phyloP scores from a whole-genome alignment of 371 early-diverging fungal species.

The Rhizomucor miehei region DNA sequence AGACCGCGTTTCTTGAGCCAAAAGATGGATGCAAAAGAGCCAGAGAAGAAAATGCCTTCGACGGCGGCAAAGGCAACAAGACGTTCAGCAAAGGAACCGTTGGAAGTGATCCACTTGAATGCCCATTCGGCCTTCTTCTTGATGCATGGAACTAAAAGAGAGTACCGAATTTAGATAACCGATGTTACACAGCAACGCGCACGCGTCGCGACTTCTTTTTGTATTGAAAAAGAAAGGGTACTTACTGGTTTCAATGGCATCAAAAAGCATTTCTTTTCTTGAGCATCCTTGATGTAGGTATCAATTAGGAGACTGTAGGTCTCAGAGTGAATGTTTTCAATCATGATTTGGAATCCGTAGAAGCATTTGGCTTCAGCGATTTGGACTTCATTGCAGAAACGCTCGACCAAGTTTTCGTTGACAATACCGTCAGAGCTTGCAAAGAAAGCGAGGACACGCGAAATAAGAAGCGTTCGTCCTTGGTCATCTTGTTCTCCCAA shows the following conservation, averaged over 20 bases:
- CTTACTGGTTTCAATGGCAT: constrained; percentile 94
- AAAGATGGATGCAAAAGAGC: constrained; percentile 99
- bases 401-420: constrained; percentile 97
- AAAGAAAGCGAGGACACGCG: constrained; percentile 99
- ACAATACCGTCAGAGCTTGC: constrained; percentile 99
- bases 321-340: constrained; percentile 99
- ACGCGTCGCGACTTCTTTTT: constrained; percentile 5
- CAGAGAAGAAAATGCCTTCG: constrained; percentile 99
- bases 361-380: constrained; percentile 98
- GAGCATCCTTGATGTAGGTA: constrained; percentile 94
- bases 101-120: constrained; percentile 93
- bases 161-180: constrained; percentile 4
- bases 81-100: constrained; percentile 92
- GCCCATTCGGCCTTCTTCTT: constrained; percentile 99
- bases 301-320: constrained; percentile 99
- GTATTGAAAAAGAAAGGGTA: constrained; percentile 7
- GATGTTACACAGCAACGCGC: constrained; percentile 4
- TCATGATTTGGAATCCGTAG: constrained; percentile 99
- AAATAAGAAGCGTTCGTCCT: constrained; percentile 95
- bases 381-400: constrained; percentile 97
- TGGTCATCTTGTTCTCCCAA: constrained; percentile 92
- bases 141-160: constrained; percentile 86
- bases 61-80: constrained; percentile 99
- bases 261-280: constrained; percentile 90
- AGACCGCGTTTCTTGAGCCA: constrained; percentile 99